These are phyloP conservation scores for Neoarthrinium moseri DNA, from an alignment of 2,329 filamentous ascomycete species.

Conservation along the genomic window DNA sequence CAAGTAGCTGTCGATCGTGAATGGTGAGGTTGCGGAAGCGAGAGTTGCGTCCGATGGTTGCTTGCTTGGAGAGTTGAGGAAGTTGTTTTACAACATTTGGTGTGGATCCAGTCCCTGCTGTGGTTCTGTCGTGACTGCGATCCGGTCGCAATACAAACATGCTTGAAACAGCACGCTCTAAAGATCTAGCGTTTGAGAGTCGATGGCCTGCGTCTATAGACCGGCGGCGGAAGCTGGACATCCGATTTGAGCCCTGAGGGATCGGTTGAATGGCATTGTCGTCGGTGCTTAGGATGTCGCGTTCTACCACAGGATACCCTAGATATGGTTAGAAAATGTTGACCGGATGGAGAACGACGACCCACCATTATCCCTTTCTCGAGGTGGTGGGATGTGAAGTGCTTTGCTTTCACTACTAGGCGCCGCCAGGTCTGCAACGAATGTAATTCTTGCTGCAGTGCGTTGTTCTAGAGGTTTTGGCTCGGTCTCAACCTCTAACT, in stretches of 20 bases:
- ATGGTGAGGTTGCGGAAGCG: slow-evolving; percentile 41
- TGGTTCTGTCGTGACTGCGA: slow-evolving; percentile 15
- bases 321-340: not conserved
- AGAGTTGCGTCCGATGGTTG: slow-evolving; percentile 44
- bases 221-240: not conserved
- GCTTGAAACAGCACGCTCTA: not conserved
- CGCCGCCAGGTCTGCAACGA: not conserved
- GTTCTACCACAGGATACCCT: not conserved
- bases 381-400: not conserved
- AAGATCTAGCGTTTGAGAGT: not conserved
- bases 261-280: not conserved
- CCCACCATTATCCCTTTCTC: not conserved
- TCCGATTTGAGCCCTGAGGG: not conserved
- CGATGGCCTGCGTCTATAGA: not conserved
- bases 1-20: slow-evolving; percentile 41
- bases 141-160: not conserved
- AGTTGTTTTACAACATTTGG: slow-evolving; percentile 14
- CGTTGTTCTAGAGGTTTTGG: not conserved
- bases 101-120: not conserved
- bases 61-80: slow-evolving; percentile 39
- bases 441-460: not conserved
- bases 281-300: not conserved
- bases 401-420: not conserved
- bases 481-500: not conserved
- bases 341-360: not conserved